A percentile compares a stretch with the other conserved stretches of the same genome.
Evolutionary conservation across 352 stramenopile species (phyloP).

Genomic region (Pythium rishiriense): DNA sequence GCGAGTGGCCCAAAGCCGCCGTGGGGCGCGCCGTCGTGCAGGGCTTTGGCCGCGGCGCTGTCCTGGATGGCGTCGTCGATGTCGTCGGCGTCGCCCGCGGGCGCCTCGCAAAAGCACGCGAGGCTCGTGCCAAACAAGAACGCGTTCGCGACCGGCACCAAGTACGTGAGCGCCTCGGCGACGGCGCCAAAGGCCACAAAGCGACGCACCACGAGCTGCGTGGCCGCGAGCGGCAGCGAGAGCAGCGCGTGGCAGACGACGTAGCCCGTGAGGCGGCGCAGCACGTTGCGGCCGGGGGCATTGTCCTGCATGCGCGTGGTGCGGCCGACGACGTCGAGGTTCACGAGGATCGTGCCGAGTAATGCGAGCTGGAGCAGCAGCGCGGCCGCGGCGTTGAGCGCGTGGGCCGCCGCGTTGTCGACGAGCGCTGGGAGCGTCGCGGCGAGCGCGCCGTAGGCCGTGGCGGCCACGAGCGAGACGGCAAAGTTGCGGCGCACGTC

Average conservation of each 20-base stretch:
- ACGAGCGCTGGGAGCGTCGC: slow-evolving; percentile 34
- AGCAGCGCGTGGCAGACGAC: slow-evolving; percentile 36
- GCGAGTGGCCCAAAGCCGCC: slow-evolving; percentile 28
- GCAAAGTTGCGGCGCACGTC: slow-evolving; percentile 49
- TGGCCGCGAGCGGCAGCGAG: slow-evolving; percentile 55
- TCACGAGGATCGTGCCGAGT: slow-evolving; percentile 45
- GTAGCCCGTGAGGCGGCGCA: slow-evolving; percentile 55
- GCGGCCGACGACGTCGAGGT: slow-evolving; percentile 48
- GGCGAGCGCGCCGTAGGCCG: slow-evolving; percentile 59
- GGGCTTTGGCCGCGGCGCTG: background rate
- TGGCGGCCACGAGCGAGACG: slow-evolving; percentile 45
- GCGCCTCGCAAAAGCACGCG: slow-evolving; percentile 35
- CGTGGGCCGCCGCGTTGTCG: slow-evolving; percentile 33
- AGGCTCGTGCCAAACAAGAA: slow-evolving; percentile 69
- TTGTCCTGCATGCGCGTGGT: slow-evolving; percentile 52
- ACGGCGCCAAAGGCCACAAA: slow-evolving; percentile 40
- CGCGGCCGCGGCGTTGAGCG: slow-evolving; percentile 44
- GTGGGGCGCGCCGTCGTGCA: background rate
- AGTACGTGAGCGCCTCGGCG: slow-evolving; percentile 54
- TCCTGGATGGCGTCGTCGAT: background rate
- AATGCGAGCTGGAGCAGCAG: slow-evolving; percentile 46
- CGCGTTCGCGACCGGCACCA: slow-evolving; percentile 60
- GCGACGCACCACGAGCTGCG: slow-evolving; percentile 33
- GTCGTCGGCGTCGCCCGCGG: background rate
- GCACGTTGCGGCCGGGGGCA: slow-evolving; percentile 54